Evolutionary conservation across 2,329 filamentous ascomycete species (phyloP).

Genomic region (Paracoccidioides lutzii): DNA sequence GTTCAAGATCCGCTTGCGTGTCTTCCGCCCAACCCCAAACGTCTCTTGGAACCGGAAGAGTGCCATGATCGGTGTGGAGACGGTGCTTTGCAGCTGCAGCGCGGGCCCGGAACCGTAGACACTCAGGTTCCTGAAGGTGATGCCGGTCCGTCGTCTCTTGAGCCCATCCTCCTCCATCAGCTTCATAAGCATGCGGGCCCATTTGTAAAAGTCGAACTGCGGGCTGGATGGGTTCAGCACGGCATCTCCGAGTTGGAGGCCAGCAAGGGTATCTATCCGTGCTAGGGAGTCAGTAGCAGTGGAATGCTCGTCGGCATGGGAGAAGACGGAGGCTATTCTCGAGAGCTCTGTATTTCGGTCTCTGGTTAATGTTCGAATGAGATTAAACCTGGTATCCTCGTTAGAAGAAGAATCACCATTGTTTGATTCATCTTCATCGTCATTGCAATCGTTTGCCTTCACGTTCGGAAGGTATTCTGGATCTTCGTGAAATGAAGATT

Average conservation of each 20-base stretch:
- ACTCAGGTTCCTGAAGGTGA: slow-evolving; percentile 52
- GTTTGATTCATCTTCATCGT: neutral
- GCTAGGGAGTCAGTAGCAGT: slow-evolving; percentile 3
- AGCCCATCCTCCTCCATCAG: slow-evolving; percentile 45
- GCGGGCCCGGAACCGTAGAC: slow-evolving; percentile 55
- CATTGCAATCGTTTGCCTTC: neutral
- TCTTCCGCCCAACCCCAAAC: slow-evolving; percentile 33
- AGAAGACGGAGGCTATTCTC: slow-evolving; percentile 10
- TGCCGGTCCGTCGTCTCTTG: slow-evolving; percentile 41
- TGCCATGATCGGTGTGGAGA: slow-evolving; percentile 45
- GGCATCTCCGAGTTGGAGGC: slow-evolving; percentile 34
- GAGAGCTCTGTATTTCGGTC: slow-evolving; percentile 6
- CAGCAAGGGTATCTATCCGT: slow-evolving; percentile 23
- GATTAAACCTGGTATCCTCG: neutral
- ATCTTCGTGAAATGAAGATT: neutral
- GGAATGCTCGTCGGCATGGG: slow-evolving; percentile 1
- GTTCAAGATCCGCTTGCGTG: slow-evolving; percentile 43
- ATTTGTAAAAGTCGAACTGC: slow-evolving; percentile 43
- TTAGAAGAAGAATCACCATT: neutral
- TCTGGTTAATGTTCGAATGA: slow-evolving; percentile 11
- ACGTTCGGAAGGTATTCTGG: neutral
- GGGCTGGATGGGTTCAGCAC: slow-evolving; percentile 40
- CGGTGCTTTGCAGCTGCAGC: slow-evolving; percentile 55
- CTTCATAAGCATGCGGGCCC: slow-evolving; percentile 37
- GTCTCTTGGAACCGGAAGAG: slow-evolving; percentile 47